These are phyloP conservation scores for peach (Prunus persica) DNA, from an alignment of 306 rosid genomes.

Conservation along the genomic window Prunus_persica_NCBIv2 NC_034014.1:5341501-5342000, in stretches of 20 bases:
- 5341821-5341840: slow-evolving; percentile 14
- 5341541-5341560: slow-evolving; percentile 90
- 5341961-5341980: slow-evolving; percentile 56
- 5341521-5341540: slow-evolving; percentile 59
- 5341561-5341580: slow-evolving; percentile 67
- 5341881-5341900: slow-evolving; percentile 18
- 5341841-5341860: slow-evolving; percentile 1
- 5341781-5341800: slow-evolving; percentile 15
- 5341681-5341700: slow-evolving; percentile 28
- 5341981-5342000: slow-evolving; percentile 37
- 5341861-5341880: slow-evolving; percentile 5
- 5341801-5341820: slow-evolving; percentile 20
- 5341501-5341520: not conserved
- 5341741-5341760: slow-evolving; percentile 44
- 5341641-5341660: slow-evolving; percentile 94
- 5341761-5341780: slow-evolving; percentile 42
- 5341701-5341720: slow-evolving; percentile 47
- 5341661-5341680: slow-evolving; percentile 57
- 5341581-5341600: slow-evolving; percentile 52
- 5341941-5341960: slow-evolving; percentile 53
- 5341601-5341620: slow-evolving; percentile 80
- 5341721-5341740: slow-evolving; percentile 36
- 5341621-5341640: slow-evolving; percentile 64
- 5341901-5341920: slow-evolving; percentile 21
- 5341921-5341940: slow-evolving; percentile 33